Evolutionary conservation across 495 filamentous ascomycete species (phyloP), one percentile per base, ranked within the genome.

Genomic region (Penicilliopsis zonata): DNA sequence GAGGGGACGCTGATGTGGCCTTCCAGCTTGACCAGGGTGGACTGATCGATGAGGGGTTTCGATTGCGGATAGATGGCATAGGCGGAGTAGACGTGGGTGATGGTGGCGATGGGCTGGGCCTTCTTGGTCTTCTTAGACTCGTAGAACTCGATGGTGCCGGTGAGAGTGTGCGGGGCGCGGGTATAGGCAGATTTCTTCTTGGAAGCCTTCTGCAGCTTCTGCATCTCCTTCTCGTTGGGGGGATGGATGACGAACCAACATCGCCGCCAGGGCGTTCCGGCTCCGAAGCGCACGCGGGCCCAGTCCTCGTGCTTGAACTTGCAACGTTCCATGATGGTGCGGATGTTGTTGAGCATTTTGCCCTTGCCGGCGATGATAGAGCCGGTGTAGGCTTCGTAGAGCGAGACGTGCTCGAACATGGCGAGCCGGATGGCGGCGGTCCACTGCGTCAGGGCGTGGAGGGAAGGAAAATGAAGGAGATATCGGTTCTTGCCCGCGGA

Each of bases 311-410:
- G 65, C 32, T 75, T 80, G 32, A 82, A 70, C 30, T 69, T 72
- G 14, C 76, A 67, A 30, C 82, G 74, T 37, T 88, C 80, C 65
- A 95, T 78, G 38, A 99, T 87, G 8, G 74, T 49, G 30, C 74
- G 74, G 47, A 96, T 95, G 41, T 80, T 85, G 57, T 93, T 94
- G 28, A 99, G 58, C 0, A 50, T 47, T 47, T 84, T 94, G 12
- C 86, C 92, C 53, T 94, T 99, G 28, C 87, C 90, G 1, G 87
- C 92, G 48, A 99, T 86, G 28, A 99, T 65, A 18, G 90, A 84
- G 9, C 90, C 90, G 1, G 92, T 96, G 49, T 99, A 99, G 5
- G 88, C 84, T 59, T 99, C 90, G 48, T 94, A 88, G 7, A 99
- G 61, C 2, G 84, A 86, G 1, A 82, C 72, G 44, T 95, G 82